phyloP scores from a whole-genome alignment of 495 filamentous ascomycete species.

The Hypoxylon fragiforme region DNA sequence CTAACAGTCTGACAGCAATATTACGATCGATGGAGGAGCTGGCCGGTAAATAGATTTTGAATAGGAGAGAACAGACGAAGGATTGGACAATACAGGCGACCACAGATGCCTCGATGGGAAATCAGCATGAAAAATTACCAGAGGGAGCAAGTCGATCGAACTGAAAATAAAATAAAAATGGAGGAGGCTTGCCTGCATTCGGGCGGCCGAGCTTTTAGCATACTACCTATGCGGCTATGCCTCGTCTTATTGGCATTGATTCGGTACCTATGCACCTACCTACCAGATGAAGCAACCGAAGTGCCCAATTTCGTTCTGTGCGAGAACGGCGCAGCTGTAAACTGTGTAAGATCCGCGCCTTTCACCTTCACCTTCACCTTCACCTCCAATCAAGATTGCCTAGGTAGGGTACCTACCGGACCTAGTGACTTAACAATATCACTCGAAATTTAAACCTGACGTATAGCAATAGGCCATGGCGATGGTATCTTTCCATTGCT shows the following conservation, averaged over 20 bases:
- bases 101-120: too few relatives aligned
- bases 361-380: too few relatives aligned
- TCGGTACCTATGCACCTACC: neutral
- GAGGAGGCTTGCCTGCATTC: neutral
- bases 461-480: neutral
- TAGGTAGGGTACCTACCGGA: too few relatives aligned
- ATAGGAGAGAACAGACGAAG: neutral
- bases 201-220: slow-evolving; percentile 2
- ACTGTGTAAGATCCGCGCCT: too few relatives aligned
- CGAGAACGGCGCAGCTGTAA: neutral
- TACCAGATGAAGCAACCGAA: slow-evolving; percentile 15
- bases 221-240: neutral
- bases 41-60: neutral
- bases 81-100: neutral
- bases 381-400: too few relatives aligned
- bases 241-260: too few relatives aligned
- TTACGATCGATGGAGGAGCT: too few relatives aligned
- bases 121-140: neutral
- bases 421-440: too few relatives aligned
- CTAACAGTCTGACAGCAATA: neutral
- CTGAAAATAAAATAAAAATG: neutral
- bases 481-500: neutral
- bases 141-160: neutral
- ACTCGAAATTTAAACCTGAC: too few relatives aligned
- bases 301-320: neutral